Conservation (phyloP, 495 filamentous ascomycete species). For the Thermothielavioides terrestris region DNA sequence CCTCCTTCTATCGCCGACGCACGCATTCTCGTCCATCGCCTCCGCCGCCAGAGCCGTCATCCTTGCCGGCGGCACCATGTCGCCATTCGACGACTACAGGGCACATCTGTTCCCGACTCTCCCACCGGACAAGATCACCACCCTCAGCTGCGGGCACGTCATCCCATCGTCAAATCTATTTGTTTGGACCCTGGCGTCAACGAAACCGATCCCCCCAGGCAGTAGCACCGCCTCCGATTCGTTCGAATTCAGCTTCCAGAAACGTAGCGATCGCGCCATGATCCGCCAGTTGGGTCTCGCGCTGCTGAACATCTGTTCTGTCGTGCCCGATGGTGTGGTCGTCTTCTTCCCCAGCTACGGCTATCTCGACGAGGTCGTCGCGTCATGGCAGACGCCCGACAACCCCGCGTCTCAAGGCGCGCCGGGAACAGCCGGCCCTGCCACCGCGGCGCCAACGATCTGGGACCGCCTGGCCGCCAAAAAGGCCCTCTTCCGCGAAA, state of each 20-base stretch:
- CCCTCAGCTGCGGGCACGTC: constrained; percentile 89
- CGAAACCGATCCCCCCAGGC: constrained; percentile 11
- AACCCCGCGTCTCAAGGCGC: background rate
- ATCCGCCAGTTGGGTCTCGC: constrained; percentile 67
- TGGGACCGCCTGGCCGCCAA: constrained; percentile 49
- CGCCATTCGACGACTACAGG: constrained; percentile 84
- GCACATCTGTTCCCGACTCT: constrained; percentile 78
- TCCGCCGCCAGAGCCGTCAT: constrained; percentile 82
- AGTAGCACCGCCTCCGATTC: constrained; percentile 40
- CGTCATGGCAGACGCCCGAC: constrained; percentile 49
- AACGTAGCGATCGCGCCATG: constrained; percentile 52
- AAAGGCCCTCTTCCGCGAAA: constrained; percentile 62
- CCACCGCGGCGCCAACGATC: constrained; percentile 26
- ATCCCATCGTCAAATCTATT: constrained; percentile 75
- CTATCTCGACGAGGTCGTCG: constrained; percentile 68
- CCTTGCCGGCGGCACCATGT: constrained; percentile 94
- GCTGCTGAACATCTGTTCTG: constrained; percentile 58
- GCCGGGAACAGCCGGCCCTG: constrained; percentile 1
- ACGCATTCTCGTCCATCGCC: constrained; percentile 84
- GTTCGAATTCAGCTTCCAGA: constrained; percentile 83
- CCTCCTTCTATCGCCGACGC: constrained; percentile 85
- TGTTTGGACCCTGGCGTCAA: constrained; percentile 50
- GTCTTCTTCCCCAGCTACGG: constrained; percentile 94
- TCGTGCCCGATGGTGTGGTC: constrained; percentile 86
- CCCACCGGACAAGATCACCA: constrained; percentile 53